phyloP scores from a whole-genome alignment of 2,329 filamentous ascomycete genomes.

The Xylaria multiplex region DNA sequence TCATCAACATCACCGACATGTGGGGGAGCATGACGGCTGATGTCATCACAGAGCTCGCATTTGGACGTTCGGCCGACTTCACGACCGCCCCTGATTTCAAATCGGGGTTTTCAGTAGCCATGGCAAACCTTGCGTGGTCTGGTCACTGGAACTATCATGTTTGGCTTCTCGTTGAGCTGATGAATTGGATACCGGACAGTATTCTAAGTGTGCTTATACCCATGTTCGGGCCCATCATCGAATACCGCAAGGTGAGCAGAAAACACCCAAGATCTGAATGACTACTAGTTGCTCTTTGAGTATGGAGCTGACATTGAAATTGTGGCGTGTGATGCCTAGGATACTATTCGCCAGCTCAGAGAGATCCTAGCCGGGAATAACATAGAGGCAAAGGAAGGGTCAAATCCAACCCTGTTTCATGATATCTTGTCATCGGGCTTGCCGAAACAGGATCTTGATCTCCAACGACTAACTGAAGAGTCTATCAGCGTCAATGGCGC shows the following conservation, averaged over 20 bases:
- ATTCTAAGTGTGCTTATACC: constrained; percentile 3
- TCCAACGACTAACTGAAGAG: constrained; percentile 19
- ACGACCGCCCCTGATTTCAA: constrained; percentile 26
- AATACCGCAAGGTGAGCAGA: neutral
- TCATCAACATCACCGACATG: constrained; percentile 29
- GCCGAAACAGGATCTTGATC: constrained; percentile 6
- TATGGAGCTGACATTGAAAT: too few species aligned
- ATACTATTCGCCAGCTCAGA: constrained; percentile 1
- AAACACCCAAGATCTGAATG: neutral
- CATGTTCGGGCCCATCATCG: neutral
- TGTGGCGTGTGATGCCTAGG: neutral
- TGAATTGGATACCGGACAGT: neutral
- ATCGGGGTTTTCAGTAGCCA: constrained; percentile 11
- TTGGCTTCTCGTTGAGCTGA: too few species aligned
- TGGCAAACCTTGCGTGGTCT: neutral
- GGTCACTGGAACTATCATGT: too few species aligned
- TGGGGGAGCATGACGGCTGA: constrained; percentile 31
- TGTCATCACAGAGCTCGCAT: constrained; percentile 30
- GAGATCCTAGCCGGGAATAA: neutral
- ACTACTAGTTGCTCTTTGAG: too few species aligned
- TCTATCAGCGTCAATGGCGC: constrained; percentile 29
- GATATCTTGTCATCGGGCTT: constrained; percentile 26
- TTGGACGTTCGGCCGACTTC: constrained; percentile 19
- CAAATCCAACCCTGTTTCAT: constrained; percentile 23
- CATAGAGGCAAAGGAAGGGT: neutral